phyloP scores from a whole-genome alignment of 176 grass and related monocot species.

The Echinochloa phyllopogon region DNA sequence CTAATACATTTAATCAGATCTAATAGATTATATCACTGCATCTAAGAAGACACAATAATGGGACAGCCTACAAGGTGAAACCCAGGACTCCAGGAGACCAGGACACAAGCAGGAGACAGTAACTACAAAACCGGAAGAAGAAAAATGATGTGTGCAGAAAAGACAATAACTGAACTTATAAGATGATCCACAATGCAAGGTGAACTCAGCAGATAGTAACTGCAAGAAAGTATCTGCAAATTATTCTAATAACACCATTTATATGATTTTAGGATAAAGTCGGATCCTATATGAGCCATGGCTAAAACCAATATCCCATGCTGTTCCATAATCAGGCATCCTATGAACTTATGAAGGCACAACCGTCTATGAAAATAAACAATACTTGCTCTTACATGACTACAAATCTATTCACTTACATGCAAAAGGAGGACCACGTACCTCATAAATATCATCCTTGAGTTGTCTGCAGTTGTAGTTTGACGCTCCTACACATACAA shows the following conservation, averaged over 20 bases:
- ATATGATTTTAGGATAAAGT: not conserved
- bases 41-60: not conserved
- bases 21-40: not conserved
- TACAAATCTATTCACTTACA: not conserved
- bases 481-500: constrained; percentile 87
- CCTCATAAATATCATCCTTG: constrained; percentile 99
- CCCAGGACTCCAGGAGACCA: not conserved
- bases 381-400: not conserved
- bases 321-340: no score
- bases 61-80: not conserved
- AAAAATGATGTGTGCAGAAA: not conserved
- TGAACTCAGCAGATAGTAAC: not conserved
- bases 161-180: not conserved
- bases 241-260: not conserved
- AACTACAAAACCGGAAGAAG: not conserved
- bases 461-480: constrained; percentile 91
- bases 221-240: not conserved
- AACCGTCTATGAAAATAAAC: not conserved
- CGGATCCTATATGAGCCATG: not conserved
- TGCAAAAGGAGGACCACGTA: constrained; percentile 29
- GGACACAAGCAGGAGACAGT: not conserved
- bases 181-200: not conserved
- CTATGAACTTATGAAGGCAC: not conserved
- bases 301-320: not conserved
- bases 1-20: not conserved